phyloP scores from a whole-genome alignment of 768 basidiomycete genomes.

The Mrakia frigida region DNA sequence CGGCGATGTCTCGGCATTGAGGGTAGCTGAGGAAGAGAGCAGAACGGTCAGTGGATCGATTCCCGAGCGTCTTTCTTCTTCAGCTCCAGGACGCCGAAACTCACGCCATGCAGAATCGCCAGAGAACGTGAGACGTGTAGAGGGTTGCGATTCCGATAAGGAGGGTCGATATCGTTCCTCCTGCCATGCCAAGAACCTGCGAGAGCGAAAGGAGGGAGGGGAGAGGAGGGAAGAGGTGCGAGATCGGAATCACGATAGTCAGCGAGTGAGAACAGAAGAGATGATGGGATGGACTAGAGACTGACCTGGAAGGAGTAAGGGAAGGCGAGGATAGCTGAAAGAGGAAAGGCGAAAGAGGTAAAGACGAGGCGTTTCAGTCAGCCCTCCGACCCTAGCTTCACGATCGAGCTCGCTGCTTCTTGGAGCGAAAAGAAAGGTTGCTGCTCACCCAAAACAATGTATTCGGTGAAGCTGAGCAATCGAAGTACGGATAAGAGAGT shows the following conservation, averaged over 20 bases:
- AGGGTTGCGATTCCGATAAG: conserved; percentile 33
- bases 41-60: too few relatives aligned
- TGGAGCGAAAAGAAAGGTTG: background rate
- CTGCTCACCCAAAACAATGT: conserved; percentile 34
- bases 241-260: background rate
- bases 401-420: background rate
- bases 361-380: background rate
- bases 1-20: conserved; percentile 34
- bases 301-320: conserved; percentile 35
- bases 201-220: conserved; percentile 34
- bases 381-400: too few relatives aligned
- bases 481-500: too few relatives aligned
- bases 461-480: conserved; percentile 30
- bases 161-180: conserved; percentile 34
- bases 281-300: too few relatives aligned
- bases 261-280: too few relatives aligned
- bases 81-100: too few relatives aligned
- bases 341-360: background rate
- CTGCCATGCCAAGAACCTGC: conserved; percentile 35
- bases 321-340: conserved; percentile 35
- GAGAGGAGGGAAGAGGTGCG: conserved; percentile 18
- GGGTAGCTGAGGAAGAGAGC: conserved; percentile 1
- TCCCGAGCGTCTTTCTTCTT: too few relatives aligned
- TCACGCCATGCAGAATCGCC: conserved; percentile 30
- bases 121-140: conserved; percentile 35